Evolutionary conservation across 768 basidiomycete genomes (phyloP).

Genomic region (Candolleomyces efflorescens): DNA sequence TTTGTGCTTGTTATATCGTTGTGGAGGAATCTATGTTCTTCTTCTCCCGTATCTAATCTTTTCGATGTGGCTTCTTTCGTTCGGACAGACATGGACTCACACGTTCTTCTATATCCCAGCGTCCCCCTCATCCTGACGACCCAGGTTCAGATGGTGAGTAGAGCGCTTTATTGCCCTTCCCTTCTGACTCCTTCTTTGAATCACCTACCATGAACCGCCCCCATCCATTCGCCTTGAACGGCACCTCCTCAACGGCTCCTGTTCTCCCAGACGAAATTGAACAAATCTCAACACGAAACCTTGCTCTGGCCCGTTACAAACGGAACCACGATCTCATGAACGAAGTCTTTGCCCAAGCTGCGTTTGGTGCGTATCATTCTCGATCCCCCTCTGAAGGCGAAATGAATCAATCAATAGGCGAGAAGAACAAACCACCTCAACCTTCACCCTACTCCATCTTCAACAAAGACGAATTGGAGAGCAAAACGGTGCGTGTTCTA

Average conservation of each 20-base stretch:
- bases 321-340: conserved; percentile 86
- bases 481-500: conserved; percentile 39
- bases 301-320: conserved; percentile 68
- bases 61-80: not conserved
- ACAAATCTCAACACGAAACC: conserved; percentile 64
- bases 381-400: not conserved
- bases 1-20: conserved; percentile 1
- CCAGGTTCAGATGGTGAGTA: conserved; percentile 54
- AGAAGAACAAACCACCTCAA: conserved; percentile 35
- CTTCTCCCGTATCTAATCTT: not conserved
- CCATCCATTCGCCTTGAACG: not conserved
- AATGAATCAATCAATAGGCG: conserved; percentile 27
- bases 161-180: conserved; percentile 8
- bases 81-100: not conserved
- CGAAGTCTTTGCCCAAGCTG: conserved; percentile 72
- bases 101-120: conserved; percentile 16
- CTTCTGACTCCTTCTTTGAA: not conserved
- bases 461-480: conserved; percentile 51
- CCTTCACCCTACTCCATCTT: conserved; percentile 58
- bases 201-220: not conserved
- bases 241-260: not conserved
- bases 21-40: no score
- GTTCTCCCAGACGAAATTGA: conserved; percentile 53
- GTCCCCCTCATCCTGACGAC: conserved; percentile 46
- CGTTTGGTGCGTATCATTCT: conserved; percentile 42